Evolutionary conservation across 495 filamentous ascomycete genomes (phyloP), one percentile per base, ranked within the genome.

Genomic region (Glutinoglossum americanum): DNA sequence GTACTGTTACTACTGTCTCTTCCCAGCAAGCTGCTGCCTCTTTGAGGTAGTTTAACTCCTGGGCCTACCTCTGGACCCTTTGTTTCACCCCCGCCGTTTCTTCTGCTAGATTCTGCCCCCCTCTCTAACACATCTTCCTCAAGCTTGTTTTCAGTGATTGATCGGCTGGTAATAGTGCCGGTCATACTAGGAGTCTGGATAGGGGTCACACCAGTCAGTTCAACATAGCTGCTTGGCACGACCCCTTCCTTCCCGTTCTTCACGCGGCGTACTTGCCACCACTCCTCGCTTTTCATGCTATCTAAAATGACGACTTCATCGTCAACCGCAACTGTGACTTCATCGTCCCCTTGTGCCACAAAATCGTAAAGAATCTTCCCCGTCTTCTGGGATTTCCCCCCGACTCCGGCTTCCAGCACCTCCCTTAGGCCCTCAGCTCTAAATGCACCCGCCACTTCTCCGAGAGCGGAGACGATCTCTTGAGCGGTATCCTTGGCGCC

Each of bases 201-300:
- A 35, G 73, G 60, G 23, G 82, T 68, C 2, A 76, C 76, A 44
- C 83, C 85, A 11, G 76, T 85, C 30, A 93, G 72, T 67, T 99
- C 92, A 54, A 97, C 82, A 67, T 96, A 99, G 69, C 85, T 93
- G 71, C 87, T 89, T 4, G 92, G 92, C n/a, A 99, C 89, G 11
- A 97, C 92, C n/a, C 92, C 93, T 66, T 94, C 86, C 64, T 85
- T 87, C 51, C 86, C 85, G 67, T 89, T 96, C 72, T 88, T 89
- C 53, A 94, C 61, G 32, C 89, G 79, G 51, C 85, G 80, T 11
- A 99, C 89, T 74, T 89, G 84, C 90, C 93, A 97, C 92, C 92
- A 99, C 66, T 99, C 92, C 49, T 95, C 89, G 55, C 89, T 94
- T 68, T 85, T 87, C 57, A 73, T 79, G 66, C 94, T 89, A 64